Base-by-base conservation (phyloP, 2,329 filamentous ascomycete genomes). In the Pseudopyrenochaeta lycopersici region DNA sequence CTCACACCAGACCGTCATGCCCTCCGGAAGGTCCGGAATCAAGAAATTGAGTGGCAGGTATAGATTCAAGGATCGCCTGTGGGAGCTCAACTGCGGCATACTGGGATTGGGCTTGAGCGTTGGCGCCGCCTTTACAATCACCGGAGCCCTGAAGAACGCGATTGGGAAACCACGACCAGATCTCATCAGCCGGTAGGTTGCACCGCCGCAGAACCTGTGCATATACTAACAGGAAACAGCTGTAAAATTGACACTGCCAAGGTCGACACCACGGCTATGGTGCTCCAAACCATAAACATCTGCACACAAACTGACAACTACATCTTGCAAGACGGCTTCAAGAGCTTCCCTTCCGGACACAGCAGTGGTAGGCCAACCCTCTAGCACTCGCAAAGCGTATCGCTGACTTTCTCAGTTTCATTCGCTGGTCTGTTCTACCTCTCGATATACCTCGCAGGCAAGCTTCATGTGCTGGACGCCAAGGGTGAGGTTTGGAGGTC, bases 41-140 rank as follows among this genome's bases (percentile, higher is more conserved):
- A 72, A 74, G 62, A 70, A 71, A 29, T 57, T 77, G 41, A 75
- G 79, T 0, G 81, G 77, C 40, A 66, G 77, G 46, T 84, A 85
- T 63, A 76, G 80, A 33, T 78, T 83, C 62, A 82, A 82, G 63
- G 82, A 85, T 60, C 77, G 84, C 17, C 66, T 86, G n/a, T 87
- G 84, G 84, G 84, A 87, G 69, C 73, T 86, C 63, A 87, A 87
- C 63, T 86, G 84, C 61, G 84, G 84, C 2, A 78, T 86, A 10
- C 67, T 87, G 21, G 84, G 84, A n/a, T 70, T 87, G 51, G 66
- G 83, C 14, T 69, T 86, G 35, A 80, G 82, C 29, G 81, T 84
- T 50, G 81, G 77, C 12, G 72, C 81, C n/a, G 80, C 82, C 0
- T 86, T 86, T 65, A 79, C 84, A 18, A 83, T 86, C 43, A 86